phyloP scores from a whole-genome alignment of 352 stramenopile species.

The Bremia lactucae region DNA sequence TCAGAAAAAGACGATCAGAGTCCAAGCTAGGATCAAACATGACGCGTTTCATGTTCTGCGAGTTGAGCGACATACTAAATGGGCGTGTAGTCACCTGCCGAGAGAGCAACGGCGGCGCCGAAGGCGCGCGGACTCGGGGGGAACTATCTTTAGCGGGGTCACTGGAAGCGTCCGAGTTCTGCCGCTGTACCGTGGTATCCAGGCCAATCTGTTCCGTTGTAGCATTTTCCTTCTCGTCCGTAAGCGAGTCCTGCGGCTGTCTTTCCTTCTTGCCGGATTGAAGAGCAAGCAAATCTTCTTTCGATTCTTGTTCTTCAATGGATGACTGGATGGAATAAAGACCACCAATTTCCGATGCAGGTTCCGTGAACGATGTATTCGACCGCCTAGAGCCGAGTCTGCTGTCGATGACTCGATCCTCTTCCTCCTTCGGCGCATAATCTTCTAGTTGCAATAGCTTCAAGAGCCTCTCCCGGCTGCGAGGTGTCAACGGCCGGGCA shows the following conservation, averaged over 20 bases:
- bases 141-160: conserved; percentile 8
- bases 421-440: conserved; percentile 23
- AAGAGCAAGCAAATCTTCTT: background rate
- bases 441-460: conserved; percentile 51
- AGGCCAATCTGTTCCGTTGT: background rate
- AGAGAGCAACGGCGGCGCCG: conserved; percentile 4
- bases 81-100: conserved; percentile 8
- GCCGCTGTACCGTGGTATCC: background rate
- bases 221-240: conserved; percentile 9
- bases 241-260: conserved; percentile 6
- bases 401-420: conserved; percentile 18
- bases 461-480: conserved; percentile 34
- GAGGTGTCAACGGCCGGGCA: conserved; percentile 26
- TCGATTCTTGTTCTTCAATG: conserved; percentile 1
- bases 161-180: conserved; percentile 6
- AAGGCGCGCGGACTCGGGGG: conserved; percentile 4
- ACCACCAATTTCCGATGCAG: conserved; percentile 11
- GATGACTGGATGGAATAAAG: conserved; percentile 8
- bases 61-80: conserved; percentile 9
- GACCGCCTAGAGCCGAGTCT: conserved; percentile 15
- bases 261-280: conserved; percentile 4
- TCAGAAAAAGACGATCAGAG: conserved; percentile 5
- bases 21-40: conserved; percentile 9
- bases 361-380: conserved; percentile 10
- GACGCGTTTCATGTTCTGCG: conserved; percentile 15